Evolutionary conservation across 495 filamentous ascomycete genomes (phyloP).

Genomic region (Umbilicaria muhlenbergii): DNA sequence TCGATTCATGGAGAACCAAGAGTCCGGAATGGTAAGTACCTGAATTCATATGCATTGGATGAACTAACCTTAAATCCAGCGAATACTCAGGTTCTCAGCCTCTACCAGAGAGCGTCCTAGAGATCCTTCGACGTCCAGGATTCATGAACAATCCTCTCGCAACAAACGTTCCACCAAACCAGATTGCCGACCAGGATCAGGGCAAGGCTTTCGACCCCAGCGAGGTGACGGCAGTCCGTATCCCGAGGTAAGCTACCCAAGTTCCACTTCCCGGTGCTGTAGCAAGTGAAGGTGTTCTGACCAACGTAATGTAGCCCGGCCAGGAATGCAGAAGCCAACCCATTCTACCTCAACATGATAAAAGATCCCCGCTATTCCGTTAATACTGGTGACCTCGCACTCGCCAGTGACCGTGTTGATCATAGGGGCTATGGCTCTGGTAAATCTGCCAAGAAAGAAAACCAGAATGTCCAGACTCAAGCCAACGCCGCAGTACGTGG

Average conservation of each 20-base stretch:
- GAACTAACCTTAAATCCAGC: neutral
- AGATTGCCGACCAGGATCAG: too few species aligned
- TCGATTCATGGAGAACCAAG: too few species aligned
- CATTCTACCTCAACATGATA: conserved; percentile 11
- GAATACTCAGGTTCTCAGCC: neutral
- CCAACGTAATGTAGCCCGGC: conserved; percentile 3
- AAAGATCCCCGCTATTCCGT: conserved; percentile 5
- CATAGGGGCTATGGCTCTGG: neutral
- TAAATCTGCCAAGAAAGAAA: neutral
- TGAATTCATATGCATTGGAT: neutral
- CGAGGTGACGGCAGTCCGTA: conserved; percentile 2
- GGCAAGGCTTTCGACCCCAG: neutral
- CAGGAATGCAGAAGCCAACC: neutral
- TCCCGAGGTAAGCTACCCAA: neutral
- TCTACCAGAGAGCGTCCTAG: neutral
- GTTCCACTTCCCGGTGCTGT: too few species aligned
- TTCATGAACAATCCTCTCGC: neutral
- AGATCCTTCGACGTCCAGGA: neutral
- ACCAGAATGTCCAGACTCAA: neutral
- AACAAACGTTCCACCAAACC: too few species aligned
- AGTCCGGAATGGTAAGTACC: too few species aligned
- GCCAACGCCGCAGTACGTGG: neutral
- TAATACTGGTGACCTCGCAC: too few species aligned
- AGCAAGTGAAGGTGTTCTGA: neutral
- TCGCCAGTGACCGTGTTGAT: too few species aligned